Conservation (phyloP, 2,329 filamentous ascomycete genomes). For the Colletotrichum higginsianum region DNA sequence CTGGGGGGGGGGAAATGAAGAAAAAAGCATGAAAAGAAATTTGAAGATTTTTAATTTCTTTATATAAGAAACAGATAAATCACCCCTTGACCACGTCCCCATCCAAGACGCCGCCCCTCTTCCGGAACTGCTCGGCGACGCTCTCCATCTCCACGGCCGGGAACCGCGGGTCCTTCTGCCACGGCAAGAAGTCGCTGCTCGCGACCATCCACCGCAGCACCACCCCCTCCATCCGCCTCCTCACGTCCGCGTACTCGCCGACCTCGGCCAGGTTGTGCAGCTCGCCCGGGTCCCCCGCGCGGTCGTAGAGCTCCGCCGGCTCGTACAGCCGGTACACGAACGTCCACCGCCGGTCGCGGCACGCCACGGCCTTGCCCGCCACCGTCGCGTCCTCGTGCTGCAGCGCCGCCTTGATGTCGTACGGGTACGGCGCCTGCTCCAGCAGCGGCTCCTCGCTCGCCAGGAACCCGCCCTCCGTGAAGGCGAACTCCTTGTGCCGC, state of each 20-base stretch:
- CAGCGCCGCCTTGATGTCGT: constrained; percentile 61
- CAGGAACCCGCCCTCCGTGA: constrained; percentile 62
- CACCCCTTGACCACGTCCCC: neutral
- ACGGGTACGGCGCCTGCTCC: constrained; percentile 59
- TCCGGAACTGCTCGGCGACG: constrained; percentile 47
- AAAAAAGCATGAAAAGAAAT: too few relatives aligned
- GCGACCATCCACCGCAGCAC: constrained; percentile 57
- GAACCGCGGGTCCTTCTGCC: constrained; percentile 52
- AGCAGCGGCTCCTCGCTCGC: constrained; percentile 60
- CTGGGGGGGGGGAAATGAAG: too few relatives aligned
- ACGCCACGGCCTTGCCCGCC: constrained; percentile 59
- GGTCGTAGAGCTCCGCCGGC: constrained; percentile 59
- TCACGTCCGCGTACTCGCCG: constrained; percentile 45
- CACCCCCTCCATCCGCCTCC: constrained; percentile 48
- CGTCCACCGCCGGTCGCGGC: constrained; percentile 56
- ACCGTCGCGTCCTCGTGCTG: constrained; percentile 61
- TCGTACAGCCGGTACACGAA: constrained; percentile 64
- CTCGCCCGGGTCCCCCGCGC: constrained; percentile 55
- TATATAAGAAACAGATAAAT: too few relatives aligned
- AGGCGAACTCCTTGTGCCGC: constrained; percentile 57
- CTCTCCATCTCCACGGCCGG: constrained; percentile 52
- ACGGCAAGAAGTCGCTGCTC: constrained; percentile 54
- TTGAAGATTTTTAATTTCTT: too few relatives aligned
- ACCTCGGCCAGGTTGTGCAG: constrained; percentile 55
- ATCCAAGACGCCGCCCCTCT: constrained; percentile 18